Evolutionary conservation across 2,329 filamentous ascomycete genomes (phyloP), one percentile per base, ranked within the genome.

Genomic region (Ophiostoma himal-ulmi): DNA sequence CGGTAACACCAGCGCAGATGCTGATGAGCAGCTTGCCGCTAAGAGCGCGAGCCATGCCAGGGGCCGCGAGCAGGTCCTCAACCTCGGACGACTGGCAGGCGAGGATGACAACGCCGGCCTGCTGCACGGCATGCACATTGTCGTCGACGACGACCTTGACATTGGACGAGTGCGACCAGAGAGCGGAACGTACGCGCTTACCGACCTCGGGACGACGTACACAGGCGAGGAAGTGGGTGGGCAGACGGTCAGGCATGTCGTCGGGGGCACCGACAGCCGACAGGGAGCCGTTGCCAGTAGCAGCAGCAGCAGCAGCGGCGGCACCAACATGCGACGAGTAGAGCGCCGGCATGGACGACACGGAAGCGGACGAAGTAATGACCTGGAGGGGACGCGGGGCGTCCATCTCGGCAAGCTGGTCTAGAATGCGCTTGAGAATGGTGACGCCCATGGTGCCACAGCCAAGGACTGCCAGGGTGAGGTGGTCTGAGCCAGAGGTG

Each of bases 401-500:
- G 70, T 82, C 82, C 78, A 84, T 81, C 74, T 83, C 84, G 54
- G 82, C 81, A 64, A 95, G 84, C 13, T 91, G 91, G 72, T 87
- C 83, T 75, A 96, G 86, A 77, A 97, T 90, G 73, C 92, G 93
- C 70, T 86, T 89, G 71, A 96, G 86, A 75, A 96, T 94, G 71
- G 92, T 92, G 72, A 92, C 91, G 71, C 93, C 93, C 88, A 96
- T 91, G 69, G 89, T 94, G 74, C 92, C 92, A 79, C 91, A 95
- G 76, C 93, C 93, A 71, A 96, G 84, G 73, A 95, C 87, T 73
- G 92, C 87, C 81, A 96, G 84, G 74, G 91, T 94, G 74, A 93
- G 85, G 60, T 70, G 69, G 30, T 70, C 69, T 4, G 71, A 44
- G 52, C 52, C 34, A 1, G 71, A 67, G 6, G 67, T 52, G 14